Evolutionary conservation across 2,329 filamentous ascomycete genomes (phyloP), one percentile per base, ranked within the genome.

Genomic region (Fusarium brevicatenulatum): DNA sequence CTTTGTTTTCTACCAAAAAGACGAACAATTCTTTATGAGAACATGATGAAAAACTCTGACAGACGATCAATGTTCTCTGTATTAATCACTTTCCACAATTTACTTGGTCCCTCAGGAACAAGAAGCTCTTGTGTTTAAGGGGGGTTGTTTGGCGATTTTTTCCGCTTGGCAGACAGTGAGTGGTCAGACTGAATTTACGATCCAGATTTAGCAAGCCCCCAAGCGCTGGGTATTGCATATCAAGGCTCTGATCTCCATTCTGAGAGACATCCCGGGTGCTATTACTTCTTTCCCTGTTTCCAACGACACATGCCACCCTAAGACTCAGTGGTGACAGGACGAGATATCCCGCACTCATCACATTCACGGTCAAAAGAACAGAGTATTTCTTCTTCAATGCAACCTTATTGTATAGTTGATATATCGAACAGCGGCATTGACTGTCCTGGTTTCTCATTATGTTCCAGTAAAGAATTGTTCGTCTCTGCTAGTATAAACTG

Each of bases 61-160:
- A 0, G 3, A 9, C n/a, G n/a, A 10, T 16, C 32, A 1, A n/a
- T 42, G n/a, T 42, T 42, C 9, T 13, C 9, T 7, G 9, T 7
- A 42, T 42, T 9, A 42, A 9, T 7, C n/a, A 23, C n/a, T 42
- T 23, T 42, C 15, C 15, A 16, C 9, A 7, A 4, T 23, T 16
- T 13, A 10, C 40, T 10, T 42, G 5, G 13, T 3, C n/a, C 9
- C n/a, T 42, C 5, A 42, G 40, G 16, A 42, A 42, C 5, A n/a
- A 40, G 12, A 40, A 15, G 39, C 39, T 15, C 21, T n/a, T 40
- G 21, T 9, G 21, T 40, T n/a, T n/a, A n/a, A 40, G 13, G 39
- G 39, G 21, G 21, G 21, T n/a, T 40, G 12, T 15, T 40, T 40
- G 12, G 40, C 16, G n/a, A 16, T 42, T 16, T 42, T 23, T 42